Evolutionary conservation across 2,329 filamentous ascomycete genomes (phyloP), one percentile per base, ranked within the genome.

Genomic region (Aspergillus sp.): DNA sequence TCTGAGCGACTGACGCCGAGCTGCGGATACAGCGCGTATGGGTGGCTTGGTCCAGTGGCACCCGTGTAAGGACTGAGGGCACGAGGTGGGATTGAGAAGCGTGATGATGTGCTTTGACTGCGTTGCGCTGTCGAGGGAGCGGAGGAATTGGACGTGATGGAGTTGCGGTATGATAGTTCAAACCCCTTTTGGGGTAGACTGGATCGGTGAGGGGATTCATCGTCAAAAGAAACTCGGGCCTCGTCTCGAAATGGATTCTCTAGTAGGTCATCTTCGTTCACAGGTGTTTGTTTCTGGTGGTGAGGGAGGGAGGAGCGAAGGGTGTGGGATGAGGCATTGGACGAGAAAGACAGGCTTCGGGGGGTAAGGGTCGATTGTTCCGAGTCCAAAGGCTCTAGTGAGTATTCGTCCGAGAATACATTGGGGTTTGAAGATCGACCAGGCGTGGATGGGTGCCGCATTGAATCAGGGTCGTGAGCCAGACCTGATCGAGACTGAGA

Each of bases 1-100:
- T 84, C 81, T 8, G 87, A 84, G 59, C 87, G 81, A 57, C 79
- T 77, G 25, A 81, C 70, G 68, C 79, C 73, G 79, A 89, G 85
- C 73, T 96, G 92, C 7, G 89, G 87, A 75, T 96, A 96, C 87
- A 94, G 89, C 68, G 86, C 87, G 74, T 96, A 96, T 0, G 92
- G 91, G 76, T 95, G 91, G 57, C 91, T 95, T 19, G 92, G 92
- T 3, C 88, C 89, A 3, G 85, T 87, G 1, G 88, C 85, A 7
- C 88, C 90, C 57, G 85, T 85, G 66, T 92, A 91, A 13, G 90
- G 89, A 61, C 86, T 89, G 60, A 91, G 72, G 22, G 80, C 76
- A 60, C 80, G 77, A 41, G 68, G 63, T 45, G 80, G 79, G 34
- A 82, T 76, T 5, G 79, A 79, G 56, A 81, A 77, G 52, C 77